Percentiles rank a stretch among this genome's conserved stretches.
Evolutionary conservation across 2,329 filamentous ascomycete species (phyloP).

Genomic region (Diplocarpon rosae): DNA sequence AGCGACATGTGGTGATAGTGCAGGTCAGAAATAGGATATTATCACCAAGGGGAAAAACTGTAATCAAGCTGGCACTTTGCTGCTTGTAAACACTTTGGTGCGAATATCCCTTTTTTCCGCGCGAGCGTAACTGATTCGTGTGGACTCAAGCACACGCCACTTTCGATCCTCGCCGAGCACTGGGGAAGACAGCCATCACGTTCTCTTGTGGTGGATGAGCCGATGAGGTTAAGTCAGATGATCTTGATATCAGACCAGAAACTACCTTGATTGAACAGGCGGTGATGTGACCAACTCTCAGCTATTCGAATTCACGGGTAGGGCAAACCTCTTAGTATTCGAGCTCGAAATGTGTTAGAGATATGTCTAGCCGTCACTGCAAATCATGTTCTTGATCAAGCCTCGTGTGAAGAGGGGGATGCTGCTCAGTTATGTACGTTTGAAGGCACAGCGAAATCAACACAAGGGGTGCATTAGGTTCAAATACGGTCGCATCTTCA

Average conservation of each 20-base stretch:
- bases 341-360: conserved; percentile 35
- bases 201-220: conserved; percentile 50
- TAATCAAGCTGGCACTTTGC: conserved; percentile 33
- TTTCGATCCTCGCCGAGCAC: conserved; percentile 41
- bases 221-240: conserved; percentile 33
- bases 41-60: conserved; percentile 41
- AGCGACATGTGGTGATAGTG: conserved; percentile 31
- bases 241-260: too few relatives aligned
- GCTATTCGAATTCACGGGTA: conserved; percentile 37
- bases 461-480: neutral
- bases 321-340: conserved; percentile 33
- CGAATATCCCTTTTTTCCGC: conserved; percentile 6
- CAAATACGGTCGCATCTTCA: neutral
- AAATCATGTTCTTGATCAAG: conserved; percentile 34
- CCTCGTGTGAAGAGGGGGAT: conserved; percentile 32
- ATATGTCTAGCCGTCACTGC: conserved; percentile 36
- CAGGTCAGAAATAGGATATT: conserved; percentile 34
- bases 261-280: conserved; percentile 21
- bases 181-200: conserved; percentile 42
- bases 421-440: conserved; percentile 34
- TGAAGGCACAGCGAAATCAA: conserved; percentile 8
- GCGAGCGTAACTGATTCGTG: conserved; percentile 1
- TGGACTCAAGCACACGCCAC: conserved; percentile 47
- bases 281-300: conserved; percentile 41
- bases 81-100: conserved; percentile 43